These are phyloP conservation scores for Penicillium flavigenum DNA, from an alignment of 495 filamentous ascomycete genomes.

Conservation along the genomic window DNA sequence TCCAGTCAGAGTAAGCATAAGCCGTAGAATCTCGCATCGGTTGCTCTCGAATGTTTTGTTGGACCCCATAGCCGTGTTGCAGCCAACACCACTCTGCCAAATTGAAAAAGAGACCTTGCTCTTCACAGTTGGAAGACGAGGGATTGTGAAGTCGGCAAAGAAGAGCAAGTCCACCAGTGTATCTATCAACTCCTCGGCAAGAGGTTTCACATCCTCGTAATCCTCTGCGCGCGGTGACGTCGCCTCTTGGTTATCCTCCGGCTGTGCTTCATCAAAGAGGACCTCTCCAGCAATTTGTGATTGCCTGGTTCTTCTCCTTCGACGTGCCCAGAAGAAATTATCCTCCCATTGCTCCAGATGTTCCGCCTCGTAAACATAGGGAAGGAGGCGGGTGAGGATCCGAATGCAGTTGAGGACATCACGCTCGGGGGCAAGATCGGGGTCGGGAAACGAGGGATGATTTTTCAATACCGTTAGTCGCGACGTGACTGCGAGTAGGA, in stretches of 20 bases:
- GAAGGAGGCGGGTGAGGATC: conserved; percentile 85
- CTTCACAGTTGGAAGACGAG: conserved; percentile 61
- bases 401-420: conserved; percentile 94
- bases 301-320: conserved; percentile 60
- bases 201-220: conserved; percentile 79
- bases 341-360: conserved; percentile 85
- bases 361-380: conserved; percentile 91
- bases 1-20: conserved; percentile 81
- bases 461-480: conserved; percentile 79
- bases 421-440: conserved; percentile 82
- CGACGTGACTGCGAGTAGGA: conserved; percentile 77
- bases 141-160: conserved; percentile 85
- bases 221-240: conserved; percentile 52
- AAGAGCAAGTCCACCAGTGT: conserved; percentile 88
- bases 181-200: conserved; percentile 93
- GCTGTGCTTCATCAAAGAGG: conserved; percentile 75
- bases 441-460: conserved; percentile 86
- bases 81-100: conserved; percentile 97
- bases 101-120: conserved; percentile 89
- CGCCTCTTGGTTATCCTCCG: conserved; percentile 47
- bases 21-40: conserved; percentile 81
- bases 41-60: conserved; percentile 91
- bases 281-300: conserved; percentile 64
- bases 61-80: conserved; percentile 82
- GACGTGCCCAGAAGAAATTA: conserved; percentile 83